Evolutionary conservation across 2,329 filamentous ascomycete species (phyloP), one percentile per base, ranked within the genome.

Genomic region (Graphilbum ipis-grandicollis): DNA sequence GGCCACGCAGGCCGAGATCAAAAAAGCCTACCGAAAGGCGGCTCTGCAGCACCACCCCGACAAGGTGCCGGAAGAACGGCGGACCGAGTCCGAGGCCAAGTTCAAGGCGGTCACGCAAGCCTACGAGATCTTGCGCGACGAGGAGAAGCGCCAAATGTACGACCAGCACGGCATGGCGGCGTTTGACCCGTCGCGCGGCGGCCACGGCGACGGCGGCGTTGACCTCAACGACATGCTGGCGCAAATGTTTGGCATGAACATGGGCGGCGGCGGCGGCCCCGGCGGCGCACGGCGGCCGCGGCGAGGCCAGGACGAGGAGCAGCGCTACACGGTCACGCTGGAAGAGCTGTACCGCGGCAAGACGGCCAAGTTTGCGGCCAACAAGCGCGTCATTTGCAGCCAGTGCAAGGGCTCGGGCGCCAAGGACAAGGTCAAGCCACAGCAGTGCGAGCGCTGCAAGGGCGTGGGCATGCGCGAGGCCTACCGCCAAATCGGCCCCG

Each of bases 301-400:
- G 41, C 79, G 75, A 48, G 85, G 88, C 33, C 74, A 71, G 37
- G 77, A 86, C 47, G 88, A 94, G 56, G 79, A 93, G 54, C 83
- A 93, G 50, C 73, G 83, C 48, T 96, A 98, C 59, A 77, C 85
- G 54, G 82, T 96, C 40, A 80, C 75, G 2, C 62, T 98, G 41
- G 90, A 96, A 56, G 90, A 98, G 57, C 67, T 98, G 23, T 98
- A 96, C 69, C 94, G 93, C 62, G 90, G 90, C 50, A 94, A 96
- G 67, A 94, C 90, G 1, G 90, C 93, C 52, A 90, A 92, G 60
- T 94, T 98, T 55, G 77, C 84, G 9, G 90, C 82, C 51, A 92
- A 86, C 51, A 96, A 96, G 65, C 88, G 93, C 52, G 71, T 94
- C 43, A 66, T 93, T 43, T 98, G 90, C 60, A 68, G 68, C 41